Evolutionary conservation across 495 filamentous ascomycete genomes (phyloP).

Genomic region (Thozetella sp.): DNA sequence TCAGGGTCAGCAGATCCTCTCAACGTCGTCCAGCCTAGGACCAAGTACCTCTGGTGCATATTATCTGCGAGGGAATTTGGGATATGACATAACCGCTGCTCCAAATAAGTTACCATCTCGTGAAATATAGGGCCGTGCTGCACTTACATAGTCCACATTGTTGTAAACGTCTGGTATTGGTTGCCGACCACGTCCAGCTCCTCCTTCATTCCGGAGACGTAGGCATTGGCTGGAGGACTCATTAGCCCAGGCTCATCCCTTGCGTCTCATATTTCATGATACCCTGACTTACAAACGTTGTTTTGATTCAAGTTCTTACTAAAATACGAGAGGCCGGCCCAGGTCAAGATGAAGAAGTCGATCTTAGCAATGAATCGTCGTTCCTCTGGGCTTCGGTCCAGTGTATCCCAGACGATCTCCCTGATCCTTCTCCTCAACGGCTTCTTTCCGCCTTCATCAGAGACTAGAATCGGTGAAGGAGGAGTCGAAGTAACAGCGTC

Average conservation of each 20-base stretch:
- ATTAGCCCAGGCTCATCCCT: background rate
- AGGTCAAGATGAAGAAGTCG: conserved; percentile 29
- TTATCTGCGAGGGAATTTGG: background rate
- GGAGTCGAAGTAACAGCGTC: background rate
- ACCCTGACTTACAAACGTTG: conserved; percentile 1
- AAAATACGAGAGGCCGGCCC: background rate
- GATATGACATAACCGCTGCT: background rate
- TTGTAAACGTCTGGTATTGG: background rate
- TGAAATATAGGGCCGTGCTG: background rate
- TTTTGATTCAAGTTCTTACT: background rate
- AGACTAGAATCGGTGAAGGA: background rate
- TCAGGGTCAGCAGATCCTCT: background rate
- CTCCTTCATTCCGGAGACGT: background rate
- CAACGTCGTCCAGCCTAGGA: background rate
- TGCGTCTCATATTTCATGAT: background rate
- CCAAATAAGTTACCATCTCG: background rate
- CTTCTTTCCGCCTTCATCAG: background rate
- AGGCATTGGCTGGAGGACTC: background rate
- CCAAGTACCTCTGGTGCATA: background rate
- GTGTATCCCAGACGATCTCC: conserved; percentile 47
- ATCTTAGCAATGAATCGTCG: conserved; percentile 47
- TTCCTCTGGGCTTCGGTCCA: conserved; percentile 52
- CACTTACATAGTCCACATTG: background rate
- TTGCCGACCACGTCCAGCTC: background rate
- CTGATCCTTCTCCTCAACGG: background rate